Conservation (phyloP, 345 rosid genomes). For the Pistacia vera region DNA sequence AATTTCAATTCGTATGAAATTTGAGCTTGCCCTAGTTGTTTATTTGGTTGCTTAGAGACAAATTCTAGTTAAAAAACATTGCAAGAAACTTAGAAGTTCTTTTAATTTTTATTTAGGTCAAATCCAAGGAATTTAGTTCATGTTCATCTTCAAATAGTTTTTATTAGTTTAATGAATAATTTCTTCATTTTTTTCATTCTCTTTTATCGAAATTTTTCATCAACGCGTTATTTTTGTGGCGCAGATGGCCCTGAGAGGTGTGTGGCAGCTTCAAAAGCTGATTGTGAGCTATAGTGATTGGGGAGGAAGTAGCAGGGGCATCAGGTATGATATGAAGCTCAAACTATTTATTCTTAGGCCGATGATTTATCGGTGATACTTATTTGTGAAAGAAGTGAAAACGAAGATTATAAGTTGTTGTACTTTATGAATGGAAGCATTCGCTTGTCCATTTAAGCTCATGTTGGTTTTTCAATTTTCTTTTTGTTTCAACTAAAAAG, state of each 20-base stretch:
- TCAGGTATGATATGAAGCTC: slow-evolving; percentile 47
- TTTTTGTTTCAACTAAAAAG: neutral
- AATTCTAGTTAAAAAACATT: neutral
- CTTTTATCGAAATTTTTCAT: neutral
- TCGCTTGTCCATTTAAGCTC: neutral
- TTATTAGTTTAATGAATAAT: neutral
- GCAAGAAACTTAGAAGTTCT: neutral
- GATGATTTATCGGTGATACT: neutral
- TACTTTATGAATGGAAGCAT: neutral
- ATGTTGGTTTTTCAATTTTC: neutral
- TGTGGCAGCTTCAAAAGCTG: slow-evolving; percentile 88
- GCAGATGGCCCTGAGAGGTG: slow-evolving; percentile 80
- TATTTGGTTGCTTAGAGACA: neutral
- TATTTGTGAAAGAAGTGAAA: neutral
- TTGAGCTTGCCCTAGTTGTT: neutral
- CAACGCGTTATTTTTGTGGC: neutral
- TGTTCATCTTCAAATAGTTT: neutral
- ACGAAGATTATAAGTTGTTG: neutral
- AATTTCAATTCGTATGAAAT: neutral
- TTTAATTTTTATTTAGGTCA: neutral
- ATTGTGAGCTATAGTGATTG: slow-evolving; percentile 81
- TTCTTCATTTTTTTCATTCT: neutral
- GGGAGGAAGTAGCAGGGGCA: slow-evolving; percentile 97
- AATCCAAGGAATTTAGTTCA: neutral
- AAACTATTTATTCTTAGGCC: neutral